phyloP scores from a whole-genome alignment of 495 filamentous ascomycete genomes.

The Talaromyces thailandensis region DNA sequence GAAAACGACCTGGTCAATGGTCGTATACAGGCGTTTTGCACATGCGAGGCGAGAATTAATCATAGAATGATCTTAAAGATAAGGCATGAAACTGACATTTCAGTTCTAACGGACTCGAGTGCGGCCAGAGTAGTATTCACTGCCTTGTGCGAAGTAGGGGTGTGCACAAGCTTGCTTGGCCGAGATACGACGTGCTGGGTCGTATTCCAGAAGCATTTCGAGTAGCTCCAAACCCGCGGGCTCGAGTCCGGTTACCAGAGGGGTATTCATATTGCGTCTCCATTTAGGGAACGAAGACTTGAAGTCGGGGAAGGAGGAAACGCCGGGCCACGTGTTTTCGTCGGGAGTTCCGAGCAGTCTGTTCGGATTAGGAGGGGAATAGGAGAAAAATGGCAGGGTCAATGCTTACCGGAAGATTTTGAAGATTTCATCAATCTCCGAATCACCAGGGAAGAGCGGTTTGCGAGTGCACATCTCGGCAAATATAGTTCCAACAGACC shows the following conservation, averaged over 20 bases:
- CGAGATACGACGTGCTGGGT: conserved; percentile 86
- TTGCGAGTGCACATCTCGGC: conserved; percentile 99
- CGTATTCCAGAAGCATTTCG: conserved; percentile 86
- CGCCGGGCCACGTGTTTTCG: conserved; percentile 86
- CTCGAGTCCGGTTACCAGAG: conserved; percentile 57
- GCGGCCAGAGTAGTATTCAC: conserved; percentile 41
- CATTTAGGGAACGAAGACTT: conserved; percentile 96
- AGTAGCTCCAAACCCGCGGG: conserved; percentile 75
- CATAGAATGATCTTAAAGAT: background rate
- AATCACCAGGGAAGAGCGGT: conserved; percentile 94
- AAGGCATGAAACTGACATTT: background rate
- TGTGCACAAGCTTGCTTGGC: conserved; percentile 92
- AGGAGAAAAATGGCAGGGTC: background rate
- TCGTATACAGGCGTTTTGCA: background rate
- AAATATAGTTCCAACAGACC: conserved; percentile 97
- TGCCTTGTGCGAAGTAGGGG: conserved; percentile 80
- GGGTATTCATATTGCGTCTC: conserved; percentile 57
- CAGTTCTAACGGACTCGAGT: conserved; percentile 33
- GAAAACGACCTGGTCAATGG: background rate
- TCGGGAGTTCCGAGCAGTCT: conserved; percentile 88
- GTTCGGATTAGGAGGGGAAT: background rate
- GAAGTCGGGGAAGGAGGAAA: conserved; percentile 96
- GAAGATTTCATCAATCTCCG: conserved; percentile 99
- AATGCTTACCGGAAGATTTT: conserved; percentile 85
- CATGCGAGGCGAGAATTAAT: background rate